phyloP scores from a whole-genome alignment of 306 rosid species.

The Sesbania bispinosa region DNA sequence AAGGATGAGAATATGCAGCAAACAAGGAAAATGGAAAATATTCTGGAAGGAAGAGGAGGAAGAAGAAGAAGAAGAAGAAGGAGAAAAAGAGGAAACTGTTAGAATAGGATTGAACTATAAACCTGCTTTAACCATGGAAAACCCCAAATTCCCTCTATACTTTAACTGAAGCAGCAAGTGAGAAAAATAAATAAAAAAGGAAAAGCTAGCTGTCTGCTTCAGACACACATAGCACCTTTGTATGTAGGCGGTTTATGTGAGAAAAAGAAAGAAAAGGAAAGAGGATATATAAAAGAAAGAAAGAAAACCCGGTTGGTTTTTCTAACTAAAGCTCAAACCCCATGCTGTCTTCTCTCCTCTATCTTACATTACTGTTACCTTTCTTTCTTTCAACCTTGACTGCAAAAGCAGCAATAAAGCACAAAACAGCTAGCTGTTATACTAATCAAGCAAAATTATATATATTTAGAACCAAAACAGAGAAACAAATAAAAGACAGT shows the following conservation, averaged over 20 bases:
- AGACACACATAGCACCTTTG: background rate
- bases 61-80: no score
- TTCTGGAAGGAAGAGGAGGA: background rate
- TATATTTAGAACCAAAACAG: no score
- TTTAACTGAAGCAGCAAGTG: slow-evolving; percentile 1
- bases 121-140: no score
- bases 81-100: background rate
- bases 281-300: no score
- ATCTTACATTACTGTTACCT: background rate
- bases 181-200: background rate
- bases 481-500: background rate
- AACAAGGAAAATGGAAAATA: background rate
- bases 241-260: slow-evolving; percentile 7
- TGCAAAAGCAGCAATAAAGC: no score
- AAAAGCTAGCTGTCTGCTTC: slow-evolving; percentile 13
- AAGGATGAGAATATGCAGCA: slow-evolving; percentile 16
- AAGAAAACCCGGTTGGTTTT: slow-evolving; percentile 1
- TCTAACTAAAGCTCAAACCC: no score
- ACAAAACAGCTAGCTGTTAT: no score
- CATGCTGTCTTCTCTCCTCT: background rate
- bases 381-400: no score
- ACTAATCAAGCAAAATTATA: background rate
- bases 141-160: slow-evolving; percentile 7
- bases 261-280: background rate
- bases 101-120: background rate